Evolutionary conservation across 331 rosid species (phyloP), one percentile per base, ranked within the genome.

Genomic region (Ulmus americana): DNA sequence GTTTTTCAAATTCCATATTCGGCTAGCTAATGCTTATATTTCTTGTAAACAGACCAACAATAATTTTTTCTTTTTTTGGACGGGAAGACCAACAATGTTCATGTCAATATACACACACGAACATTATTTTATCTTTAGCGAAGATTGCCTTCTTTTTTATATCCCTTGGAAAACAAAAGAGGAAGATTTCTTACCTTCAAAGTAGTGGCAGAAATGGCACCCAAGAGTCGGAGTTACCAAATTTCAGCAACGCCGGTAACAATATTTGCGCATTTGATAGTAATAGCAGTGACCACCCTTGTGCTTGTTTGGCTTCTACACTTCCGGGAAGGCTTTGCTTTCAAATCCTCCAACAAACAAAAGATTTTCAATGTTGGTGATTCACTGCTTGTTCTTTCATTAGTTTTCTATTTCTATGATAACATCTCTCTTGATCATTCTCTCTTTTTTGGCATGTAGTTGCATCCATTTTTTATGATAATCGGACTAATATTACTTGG

Each of bases 391-490:
- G 35, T 35, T 41, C 28, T 7, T 43, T 1, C 39, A 15, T 10
- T 12, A 28, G 35, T 18, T 22, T 1, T 9, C 22, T 13, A 5
- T 10, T 59, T 39, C 28, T 66, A 61, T 45, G 20, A 12, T 57
- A 5, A 5, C 10, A 41, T 9, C 38, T 11, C 13, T 28, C 9
- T 39, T 45, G 2, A 44, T 41, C 16, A 8, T 22, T 20, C 6
- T 16, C 8, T 10, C n/a, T 11, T 28, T 55, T 47, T 38, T 28
- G 18, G 38, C 10, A 8, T 67, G 51, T 82, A 91, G 97, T 70
- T 86, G 39, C 96, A 91, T 77, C 84, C 85, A 22, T 61, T 91
- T 60, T 61, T 91, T 5, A 88, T 86, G 97, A 70, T 76, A 6
- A 72, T 86, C 14, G 96, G 97, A 42, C 73, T 81, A 42, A 64